Conservation (phyloP, 73 alveolate species). For the Paramecium tetraurelia region DNA sequence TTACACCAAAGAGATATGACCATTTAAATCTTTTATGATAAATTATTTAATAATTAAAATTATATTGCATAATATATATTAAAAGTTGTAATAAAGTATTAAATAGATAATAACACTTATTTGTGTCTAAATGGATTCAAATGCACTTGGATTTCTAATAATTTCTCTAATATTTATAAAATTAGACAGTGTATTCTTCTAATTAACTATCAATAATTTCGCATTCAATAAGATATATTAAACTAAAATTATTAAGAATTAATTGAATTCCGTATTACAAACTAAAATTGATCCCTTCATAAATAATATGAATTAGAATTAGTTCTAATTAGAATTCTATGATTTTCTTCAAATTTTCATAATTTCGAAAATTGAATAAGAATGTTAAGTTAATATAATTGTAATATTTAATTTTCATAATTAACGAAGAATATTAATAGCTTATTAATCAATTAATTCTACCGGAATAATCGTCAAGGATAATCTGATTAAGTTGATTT, state of each 20-base stretch:
- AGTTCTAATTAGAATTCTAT: too few species aligned
- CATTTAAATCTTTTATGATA: neutral
- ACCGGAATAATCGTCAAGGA: neutral
- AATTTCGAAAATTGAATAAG: neutral
- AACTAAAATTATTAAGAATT: neutral
- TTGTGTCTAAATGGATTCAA: neutral
- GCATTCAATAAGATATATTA: neutral
- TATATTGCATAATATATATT: neutral
- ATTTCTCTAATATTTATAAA: neutral
- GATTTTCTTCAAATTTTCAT: neutral
- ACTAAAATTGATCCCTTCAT: too few species aligned
- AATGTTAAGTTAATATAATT: neutral
- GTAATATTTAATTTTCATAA: neutral
- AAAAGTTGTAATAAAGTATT: neutral
- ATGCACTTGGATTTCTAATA: neutral
- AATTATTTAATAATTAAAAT: neutral
- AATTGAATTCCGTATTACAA: too few species aligned
- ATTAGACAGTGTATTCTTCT: neutral
- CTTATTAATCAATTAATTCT: slow-evolving; percentile 6
- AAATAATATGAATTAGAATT: neutral
- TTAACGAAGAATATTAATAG: slow-evolving; percentile 7
- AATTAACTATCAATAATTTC: too few species aligned
- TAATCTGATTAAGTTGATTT: neutral
- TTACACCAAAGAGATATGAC: neutral
- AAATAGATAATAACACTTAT: neutral